phyloP scores from a whole-genome alignment of 768 basidiomycete species.

The Naganishia onofrii region DNA sequence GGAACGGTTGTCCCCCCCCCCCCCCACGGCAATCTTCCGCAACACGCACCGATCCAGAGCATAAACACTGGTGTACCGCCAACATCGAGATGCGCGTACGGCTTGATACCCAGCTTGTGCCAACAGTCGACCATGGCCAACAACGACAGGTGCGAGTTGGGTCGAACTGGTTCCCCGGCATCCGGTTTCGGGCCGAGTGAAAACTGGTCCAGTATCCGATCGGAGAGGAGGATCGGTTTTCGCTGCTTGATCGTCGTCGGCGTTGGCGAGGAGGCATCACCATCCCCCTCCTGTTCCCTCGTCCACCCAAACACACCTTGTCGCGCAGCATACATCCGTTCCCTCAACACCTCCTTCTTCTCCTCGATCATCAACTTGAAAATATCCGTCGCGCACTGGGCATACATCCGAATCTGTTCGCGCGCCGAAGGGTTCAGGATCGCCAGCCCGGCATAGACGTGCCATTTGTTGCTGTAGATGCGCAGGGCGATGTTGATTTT shows the following conservation, averaged over 20 bases:
- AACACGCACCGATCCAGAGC: slow-evolving; percentile 70
- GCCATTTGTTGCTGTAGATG: slow-evolving; percentile 96
- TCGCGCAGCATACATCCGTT: slow-evolving; percentile 70
- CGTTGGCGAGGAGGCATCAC: background rate
- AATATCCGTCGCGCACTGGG: slow-evolving; percentile 76
- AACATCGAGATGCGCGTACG: slow-evolving; percentile 83
- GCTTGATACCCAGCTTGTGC: slow-evolving; percentile 80
- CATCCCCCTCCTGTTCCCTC: slow-evolving; percentile 38
- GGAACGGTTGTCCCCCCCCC: no score
- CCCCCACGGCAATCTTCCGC: no score
- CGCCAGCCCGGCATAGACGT: slow-evolving; percentile 98
- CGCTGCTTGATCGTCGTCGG: background rate
- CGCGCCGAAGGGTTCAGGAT: slow-evolving; percentile 90
- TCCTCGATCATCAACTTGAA: slow-evolving; percentile 89
- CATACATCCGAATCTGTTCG: slow-evolving; percentile 85
- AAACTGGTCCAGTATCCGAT: slow-evolving; percentile 83
- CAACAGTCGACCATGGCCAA: slow-evolving; percentile 99
- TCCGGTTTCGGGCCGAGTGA: slow-evolving; percentile 63
- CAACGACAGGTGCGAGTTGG: slow-evolving; percentile 87
- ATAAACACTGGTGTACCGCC: slow-evolving; percentile 96
- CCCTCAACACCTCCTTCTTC: slow-evolving; percentile 60
- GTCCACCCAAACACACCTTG: slow-evolving; percentile 69
- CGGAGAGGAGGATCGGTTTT: slow-evolving; percentile 74
- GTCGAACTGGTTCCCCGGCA: slow-evolving; percentile 37
- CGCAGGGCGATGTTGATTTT: slow-evolving; percentile 96